Conservation (phyloP, 179 eudicot genomes). For the Amaranthus tricolor region DNA sequence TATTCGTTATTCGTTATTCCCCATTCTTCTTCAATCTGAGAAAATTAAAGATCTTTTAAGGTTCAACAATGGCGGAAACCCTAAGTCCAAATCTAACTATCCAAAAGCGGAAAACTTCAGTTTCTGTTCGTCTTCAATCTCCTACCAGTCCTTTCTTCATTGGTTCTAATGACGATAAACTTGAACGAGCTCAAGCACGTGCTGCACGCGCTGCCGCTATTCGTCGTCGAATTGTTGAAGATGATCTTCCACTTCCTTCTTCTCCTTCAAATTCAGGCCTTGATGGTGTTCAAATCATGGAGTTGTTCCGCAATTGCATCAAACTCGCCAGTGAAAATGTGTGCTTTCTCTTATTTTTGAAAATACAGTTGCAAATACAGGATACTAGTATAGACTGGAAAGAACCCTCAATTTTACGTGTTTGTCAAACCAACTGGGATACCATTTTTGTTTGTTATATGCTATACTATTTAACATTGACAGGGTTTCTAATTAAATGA, state of each 20-base stretch:
- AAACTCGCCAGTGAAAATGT: conserved; percentile 92
- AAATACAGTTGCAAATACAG: no score
- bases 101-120: conserved; percentile 35
- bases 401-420: no score
- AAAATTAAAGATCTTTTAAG: background rate
- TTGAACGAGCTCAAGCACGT: conserved; percentile 92
- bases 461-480: background rate
- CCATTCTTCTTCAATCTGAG: background rate
- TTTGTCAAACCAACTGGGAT: no score
- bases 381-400: no score
- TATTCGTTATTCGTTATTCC: no score
- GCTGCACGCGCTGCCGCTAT: conserved; percentile 77
- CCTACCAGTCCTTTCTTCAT: conserved; percentile 63
- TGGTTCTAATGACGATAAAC: conserved; percentile 74
- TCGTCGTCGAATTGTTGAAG: conserved; percentile 49
- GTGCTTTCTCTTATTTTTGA: background rate
- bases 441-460: background rate
- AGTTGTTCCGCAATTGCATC: conserved; percentile 72
- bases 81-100: conserved; percentile 47
- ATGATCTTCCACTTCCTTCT: conserved; percentile 22
- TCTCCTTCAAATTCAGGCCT: conserved; percentile 35
- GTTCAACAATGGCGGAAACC: conserved; percentile 54
- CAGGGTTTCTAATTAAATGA: background rate
- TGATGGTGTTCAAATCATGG: conserved; percentile 63
- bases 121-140: conserved; percentile 43